Evolutionary conservation across 2,329 filamentous ascomycete species (phyloP), one percentile per base, ranked within the genome.

Genomic region (Orbilia brochopaga): DNA sequence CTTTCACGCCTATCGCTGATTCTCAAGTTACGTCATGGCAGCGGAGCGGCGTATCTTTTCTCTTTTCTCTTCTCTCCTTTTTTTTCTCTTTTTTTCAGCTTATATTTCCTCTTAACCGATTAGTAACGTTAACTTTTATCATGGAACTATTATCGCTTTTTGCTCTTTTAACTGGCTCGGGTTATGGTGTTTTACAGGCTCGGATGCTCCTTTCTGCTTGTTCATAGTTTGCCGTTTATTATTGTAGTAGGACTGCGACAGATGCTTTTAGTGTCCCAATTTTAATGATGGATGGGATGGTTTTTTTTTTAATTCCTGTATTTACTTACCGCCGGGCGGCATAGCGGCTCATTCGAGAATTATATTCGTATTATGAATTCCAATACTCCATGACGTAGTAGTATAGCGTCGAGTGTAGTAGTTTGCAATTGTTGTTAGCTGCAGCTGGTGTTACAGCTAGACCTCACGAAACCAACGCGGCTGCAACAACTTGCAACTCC

Each of bases 251-350:
- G 27, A 2, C 37, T 17, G 37, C 4, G 4, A 15, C 37, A 15
- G 5, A 15, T 15, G 13, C n/a, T 42, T 42, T 42, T 42, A 15
- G 5, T 42, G 3, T 42, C 15, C 15, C 15, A 15, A 4, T 51
- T 51, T 51, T 51, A 51, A 51, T 51, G 46, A 51, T 19, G 46
- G 46, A 51, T 51, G 46, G 23, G 19, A 51, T 7, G 2, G 19
- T 51, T 51, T 51, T 21, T 51, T 27, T 8, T 13, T 23, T 21
- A 4, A 7, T 13, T 51, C 42, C 5, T 23, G 46, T 51, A 51
- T 23, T 51, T 27, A 51, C 8, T 51, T 23, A 23, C 17, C 46
- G 11, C 23, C 46, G 11, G 46, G 21, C 17, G 8, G 46, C 6
- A 13, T n/a, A 51, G 46, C 19, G 19, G 19, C 46, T 2, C 15